Conservation (phyloP, 2,329 filamentous ascomycete species). For the Neonectria neomacrospora region DNA sequence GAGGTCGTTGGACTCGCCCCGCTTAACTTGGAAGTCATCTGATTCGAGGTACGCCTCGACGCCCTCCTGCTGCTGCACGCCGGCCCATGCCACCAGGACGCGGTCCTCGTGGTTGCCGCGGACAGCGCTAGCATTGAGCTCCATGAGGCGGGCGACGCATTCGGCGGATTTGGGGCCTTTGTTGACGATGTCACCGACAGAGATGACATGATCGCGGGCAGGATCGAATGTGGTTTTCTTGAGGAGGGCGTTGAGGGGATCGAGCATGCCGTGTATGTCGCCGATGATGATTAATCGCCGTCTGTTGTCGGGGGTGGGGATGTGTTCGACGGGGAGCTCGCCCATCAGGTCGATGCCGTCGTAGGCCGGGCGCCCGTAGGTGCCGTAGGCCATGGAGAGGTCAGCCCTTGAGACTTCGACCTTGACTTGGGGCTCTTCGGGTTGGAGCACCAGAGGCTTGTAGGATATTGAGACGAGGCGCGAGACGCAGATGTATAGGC, state of each 20-base stretch:
- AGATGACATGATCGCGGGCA: constrained; percentile 74
- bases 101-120: constrained; percentile 94
- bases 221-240: constrained; percentile 70
- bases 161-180: constrained; percentile 87
- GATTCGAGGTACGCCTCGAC: constrained; percentile 44
- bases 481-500: constrained; percentile 48
- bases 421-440: constrained; percentile 19
- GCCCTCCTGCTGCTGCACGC: constrained; percentile 40
- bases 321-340: constrained; percentile 44
- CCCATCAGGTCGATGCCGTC: constrained; percentile 47
- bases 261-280: constrained; percentile 90
- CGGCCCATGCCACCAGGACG: constrained; percentile 73
- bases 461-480: constrained; percentile 46
- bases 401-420: constrained; percentile 45
- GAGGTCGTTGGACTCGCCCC: constrained; percentile 55
- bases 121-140: constrained; percentile 80
- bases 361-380: constrained; percentile 53
- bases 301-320: constrained; percentile 51
- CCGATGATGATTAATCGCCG: constrained; percentile 83
- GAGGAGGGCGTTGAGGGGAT: constrained; percentile 74
- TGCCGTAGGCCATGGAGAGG: constrained; percentile 55
- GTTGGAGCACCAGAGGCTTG: constrained; percentile 20
- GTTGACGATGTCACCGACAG: constrained; percentile 82
- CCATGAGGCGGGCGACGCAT: constrained; percentile 80
- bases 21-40: constrained; percentile 43